phyloP scores from a whole-genome alignment of 805 yeast species.

The Metschnikowia shivogae region DNA sequence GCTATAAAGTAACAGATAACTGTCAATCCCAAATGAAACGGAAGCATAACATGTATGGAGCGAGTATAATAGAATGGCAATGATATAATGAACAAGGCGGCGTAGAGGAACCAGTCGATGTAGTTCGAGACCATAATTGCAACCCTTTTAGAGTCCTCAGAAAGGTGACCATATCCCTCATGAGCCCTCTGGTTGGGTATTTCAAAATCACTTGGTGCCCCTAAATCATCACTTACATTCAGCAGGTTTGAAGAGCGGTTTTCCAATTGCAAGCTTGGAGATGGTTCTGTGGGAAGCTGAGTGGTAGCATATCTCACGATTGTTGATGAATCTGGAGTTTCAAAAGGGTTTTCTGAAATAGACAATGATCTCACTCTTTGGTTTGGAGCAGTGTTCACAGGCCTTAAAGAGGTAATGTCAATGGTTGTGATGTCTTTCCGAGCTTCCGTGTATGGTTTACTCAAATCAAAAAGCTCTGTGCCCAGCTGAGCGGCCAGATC shows the following conservation, averaged over 20 bases:
- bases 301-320: not conserved
- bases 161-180: slow-evolving; percentile 4
- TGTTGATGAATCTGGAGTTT: not conserved
- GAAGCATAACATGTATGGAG: slow-evolving; percentile 49
- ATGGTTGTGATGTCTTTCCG: slow-evolving; percentile 39
- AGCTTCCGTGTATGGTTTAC: slow-evolving; percentile 10
- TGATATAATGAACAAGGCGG: slow-evolving; percentile 47
- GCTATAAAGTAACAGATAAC: slow-evolving; percentile 53
- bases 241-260: not conserved
- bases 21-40: slow-evolving; percentile 59
- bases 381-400: slow-evolving; percentile 4
- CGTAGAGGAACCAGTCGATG: slow-evolving; percentile 55
- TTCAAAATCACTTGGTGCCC: not conserved
- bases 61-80: slow-evolving; percentile 55
- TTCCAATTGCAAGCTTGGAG: slow-evolving; percentile 1
- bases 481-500: slow-evolving; percentile 4
- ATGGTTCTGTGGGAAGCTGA: not conserved
- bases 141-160: slow-evolving; percentile 19
- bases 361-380: slow-evolving; percentile 1
- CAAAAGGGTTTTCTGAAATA: slow-evolving; percentile 8
- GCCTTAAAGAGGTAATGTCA: slow-evolving; percentile 19
- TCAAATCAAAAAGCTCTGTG: slow-evolving; percentile 13
- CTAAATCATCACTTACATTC: not conserved
- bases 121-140: slow-evolving; percentile 39
- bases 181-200: slow-evolving; percentile 2